Evolutionary conservation across 2,329 filamentous ascomycete genomes (phyloP).

Genomic region (Sclerotinia minor): DNA sequence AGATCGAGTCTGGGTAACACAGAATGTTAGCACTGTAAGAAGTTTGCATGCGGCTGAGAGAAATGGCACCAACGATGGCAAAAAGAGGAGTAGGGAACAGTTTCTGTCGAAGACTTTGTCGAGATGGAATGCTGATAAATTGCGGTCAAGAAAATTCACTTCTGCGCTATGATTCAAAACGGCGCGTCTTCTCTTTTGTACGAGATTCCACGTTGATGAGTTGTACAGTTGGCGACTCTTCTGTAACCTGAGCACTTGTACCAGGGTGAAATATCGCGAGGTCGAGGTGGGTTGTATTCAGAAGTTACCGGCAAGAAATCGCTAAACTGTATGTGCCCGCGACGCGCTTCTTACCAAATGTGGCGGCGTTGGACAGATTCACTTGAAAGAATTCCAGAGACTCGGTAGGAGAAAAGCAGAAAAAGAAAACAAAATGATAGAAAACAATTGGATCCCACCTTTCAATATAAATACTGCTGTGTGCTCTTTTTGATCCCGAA

Average conservation of each 20-base stretch:
- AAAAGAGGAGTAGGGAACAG: background rate
- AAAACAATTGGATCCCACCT: conserved; percentile 31
- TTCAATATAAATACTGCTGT: conserved; percentile 13
- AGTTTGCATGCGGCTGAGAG: conserved; percentile 2
- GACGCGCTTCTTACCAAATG: conserved; percentile 28
- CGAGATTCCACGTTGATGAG: conserved; percentile 34
- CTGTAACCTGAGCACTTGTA: conserved; percentile 22
- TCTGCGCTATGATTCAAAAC: conserved; percentile 21
- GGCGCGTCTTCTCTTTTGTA: conserved; percentile 25
- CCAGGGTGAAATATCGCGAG: conserved; percentile 13
- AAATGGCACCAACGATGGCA: conserved; percentile 16
- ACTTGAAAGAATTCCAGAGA: conserved; percentile 27
- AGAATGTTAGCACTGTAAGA: conserved; percentile 17
- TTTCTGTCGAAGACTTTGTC: conserved; percentile 11
- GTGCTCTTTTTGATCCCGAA: too few species aligned
- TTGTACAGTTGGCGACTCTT: conserved; percentile 29
- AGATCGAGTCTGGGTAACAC: conserved; percentile 23
- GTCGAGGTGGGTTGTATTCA: conserved; percentile 16
- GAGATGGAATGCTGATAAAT: background rate
- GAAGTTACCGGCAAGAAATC: conserved; percentile 16
- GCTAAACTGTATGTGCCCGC: conserved; percentile 27
- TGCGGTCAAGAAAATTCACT: conserved; percentile 11
- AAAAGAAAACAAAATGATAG: too few species aligned
- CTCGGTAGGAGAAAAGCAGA: conserved; percentile 30
- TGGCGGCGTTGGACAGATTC: conserved; percentile 28